Conservation (phyloP, 108 stramenopile species). For the Schizochytrium sp. region DNA sequence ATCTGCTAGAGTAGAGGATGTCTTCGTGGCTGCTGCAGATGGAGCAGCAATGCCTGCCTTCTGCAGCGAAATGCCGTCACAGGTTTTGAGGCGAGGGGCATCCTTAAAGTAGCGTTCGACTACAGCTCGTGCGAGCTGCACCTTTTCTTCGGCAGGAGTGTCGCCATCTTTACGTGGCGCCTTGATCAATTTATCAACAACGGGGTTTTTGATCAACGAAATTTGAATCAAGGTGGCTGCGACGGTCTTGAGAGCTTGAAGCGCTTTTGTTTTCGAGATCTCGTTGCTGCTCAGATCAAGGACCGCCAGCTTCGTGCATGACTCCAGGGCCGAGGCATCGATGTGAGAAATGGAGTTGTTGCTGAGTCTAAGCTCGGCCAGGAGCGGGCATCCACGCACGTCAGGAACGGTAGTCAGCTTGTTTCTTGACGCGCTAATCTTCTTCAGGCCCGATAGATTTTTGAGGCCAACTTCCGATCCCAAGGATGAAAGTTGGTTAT, state of each 20-base stretch:
- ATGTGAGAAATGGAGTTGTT: not conserved
- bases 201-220: not conserved
- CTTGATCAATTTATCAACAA: not conserved
- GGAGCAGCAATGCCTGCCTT: not conserved
- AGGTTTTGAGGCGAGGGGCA: not conserved
- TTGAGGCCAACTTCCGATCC: not conserved
- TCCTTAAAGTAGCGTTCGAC: not conserved
- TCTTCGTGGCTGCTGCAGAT: not conserved
- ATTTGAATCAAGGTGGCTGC: not conserved
- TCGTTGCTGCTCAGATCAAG: not conserved
- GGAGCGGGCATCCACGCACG: not conserved
- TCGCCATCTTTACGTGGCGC: not conserved
- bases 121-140: not conserved
- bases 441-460: not conserved
- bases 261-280: not conserved
- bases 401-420: not conserved
- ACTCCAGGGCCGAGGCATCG: not conserved
- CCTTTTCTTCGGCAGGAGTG: not conserved
- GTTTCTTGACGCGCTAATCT: not conserved
- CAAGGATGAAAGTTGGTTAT: not conserved
- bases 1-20: too few species aligned
- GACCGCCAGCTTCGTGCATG: slow-evolving; percentile 1
- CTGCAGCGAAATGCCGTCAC: not conserved
- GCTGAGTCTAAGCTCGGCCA: not conserved
- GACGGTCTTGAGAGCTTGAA: not conserved